phyloP scores from a whole-genome alignment of 495 filamentous ascomycete species.

The Hypoxylon intermedium region DNA sequence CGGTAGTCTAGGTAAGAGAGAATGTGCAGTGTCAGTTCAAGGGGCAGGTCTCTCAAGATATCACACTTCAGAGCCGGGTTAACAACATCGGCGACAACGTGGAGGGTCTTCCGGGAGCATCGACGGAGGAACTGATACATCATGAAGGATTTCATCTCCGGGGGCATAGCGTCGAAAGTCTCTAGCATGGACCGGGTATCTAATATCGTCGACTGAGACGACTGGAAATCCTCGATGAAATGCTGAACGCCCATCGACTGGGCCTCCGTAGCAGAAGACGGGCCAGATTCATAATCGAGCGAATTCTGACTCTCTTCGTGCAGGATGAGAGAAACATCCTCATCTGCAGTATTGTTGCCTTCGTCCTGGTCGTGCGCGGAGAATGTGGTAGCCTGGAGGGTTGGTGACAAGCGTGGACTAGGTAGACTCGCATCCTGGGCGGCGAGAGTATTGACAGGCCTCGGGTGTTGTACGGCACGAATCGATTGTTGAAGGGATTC shows the following conservation, averaged over 20 bases:
- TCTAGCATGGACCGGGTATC: constrained; percentile 86
- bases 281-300: constrained; percentile 31
- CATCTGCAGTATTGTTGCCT: constrained; percentile 47
- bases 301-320: constrained; percentile 31
- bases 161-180: constrained; percentile 87
- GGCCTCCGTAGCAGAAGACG: constrained; percentile 23
- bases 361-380: constrained; percentile 48
- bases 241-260: constrained; percentile 25
- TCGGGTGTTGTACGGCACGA: constrained; percentile 45
- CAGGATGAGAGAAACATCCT: constrained; percentile 38
- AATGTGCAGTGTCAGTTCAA: constrained; percentile 87
- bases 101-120: constrained; percentile 87
- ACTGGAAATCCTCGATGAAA: constrained; percentile 20
- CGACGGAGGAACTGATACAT: constrained; percentile 94
- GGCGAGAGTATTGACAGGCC: constrained; percentile 67
- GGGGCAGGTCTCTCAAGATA: constrained; percentile 80
- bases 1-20: constrained; percentile 84
- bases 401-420: constrained; percentile 92
- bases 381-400: constrained; percentile 78
- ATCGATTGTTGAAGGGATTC: constrained; percentile 51
- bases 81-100: constrained; percentile 89
- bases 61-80: constrained; percentile 98
- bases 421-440: constrained; percentile 90
- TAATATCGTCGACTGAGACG: constrained; percentile 54
- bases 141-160: constrained; percentile 87